Conservation (phyloP, 2,329 filamentous ascomycete species). For the Alternaria sp. region DNA sequence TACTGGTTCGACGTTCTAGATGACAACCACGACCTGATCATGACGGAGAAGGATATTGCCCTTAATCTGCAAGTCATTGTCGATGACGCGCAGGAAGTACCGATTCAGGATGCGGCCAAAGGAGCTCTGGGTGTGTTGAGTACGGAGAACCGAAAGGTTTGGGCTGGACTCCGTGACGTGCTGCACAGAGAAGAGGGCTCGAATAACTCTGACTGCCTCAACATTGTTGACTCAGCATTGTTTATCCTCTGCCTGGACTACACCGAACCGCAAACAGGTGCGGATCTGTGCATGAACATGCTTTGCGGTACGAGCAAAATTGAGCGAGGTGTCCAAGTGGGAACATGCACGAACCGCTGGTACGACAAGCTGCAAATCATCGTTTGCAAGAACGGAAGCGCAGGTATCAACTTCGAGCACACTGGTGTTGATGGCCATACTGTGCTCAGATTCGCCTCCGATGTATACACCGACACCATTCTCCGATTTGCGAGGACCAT, state of each 20-base stretch:
- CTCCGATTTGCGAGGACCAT: conserved; percentile 93
- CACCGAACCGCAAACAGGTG: conserved; percentile 79
- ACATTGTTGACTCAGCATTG: conserved; percentile 90
- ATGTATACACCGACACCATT: conserved; percentile 97
- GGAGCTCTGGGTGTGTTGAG: conserved; percentile 90
- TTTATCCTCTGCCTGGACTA: conserved; percentile 94
- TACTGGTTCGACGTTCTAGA: conserved; percentile 99
- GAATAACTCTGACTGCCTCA: conserved; percentile 95
- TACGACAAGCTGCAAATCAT: conserved; percentile 99
- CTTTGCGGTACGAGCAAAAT: conserved; percentile 93
- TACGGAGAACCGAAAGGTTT: conserved; percentile 94
- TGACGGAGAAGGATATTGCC: conserved; percentile 92
- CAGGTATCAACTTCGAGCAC: conserved; percentile 99
- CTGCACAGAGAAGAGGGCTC: conserved; percentile 84
- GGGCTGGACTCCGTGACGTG: conserved; percentile 89
- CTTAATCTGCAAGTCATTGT: conserved; percentile 92
- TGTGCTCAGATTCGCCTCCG: conserved; percentile 92
- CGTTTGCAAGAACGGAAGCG: conserved; percentile 97
- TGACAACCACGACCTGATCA: conserved; percentile 91
- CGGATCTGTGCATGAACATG: conserved; percentile 97
- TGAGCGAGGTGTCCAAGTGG: conserved; percentile 91
- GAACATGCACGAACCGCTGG: conserved; percentile 97
- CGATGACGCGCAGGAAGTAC: conserved; percentile 85
- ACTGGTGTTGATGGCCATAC: conserved; percentile 98
- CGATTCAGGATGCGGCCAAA: conserved; percentile 94